These are phyloP conservation scores for Apiotrichum brassicae DNA, from an alignment of 1,284 basidiomycete species.

Conservation along the genomic window DNA sequence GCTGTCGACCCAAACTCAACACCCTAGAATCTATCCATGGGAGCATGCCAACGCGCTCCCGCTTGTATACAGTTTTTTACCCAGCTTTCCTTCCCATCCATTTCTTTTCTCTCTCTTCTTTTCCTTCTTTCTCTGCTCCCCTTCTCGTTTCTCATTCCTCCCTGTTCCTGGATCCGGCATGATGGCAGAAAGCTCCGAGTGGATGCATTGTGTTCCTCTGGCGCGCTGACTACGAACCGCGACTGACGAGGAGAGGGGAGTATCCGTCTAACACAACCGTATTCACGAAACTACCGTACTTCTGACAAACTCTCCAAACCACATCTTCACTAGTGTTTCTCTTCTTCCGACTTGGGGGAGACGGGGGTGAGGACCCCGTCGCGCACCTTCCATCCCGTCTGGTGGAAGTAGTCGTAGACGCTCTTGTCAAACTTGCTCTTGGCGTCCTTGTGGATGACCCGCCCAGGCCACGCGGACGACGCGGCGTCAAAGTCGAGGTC, in stretches of 20 bases:
- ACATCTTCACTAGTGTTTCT: no score
- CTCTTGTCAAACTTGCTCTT: constrained; percentile 30
- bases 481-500: constrained; percentile 32
- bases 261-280: no score
- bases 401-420: constrained; percentile 25
- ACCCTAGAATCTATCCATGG: no score
- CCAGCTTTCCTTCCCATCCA: no score
- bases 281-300: no score
- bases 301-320: no score
- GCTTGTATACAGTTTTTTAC: background rate
- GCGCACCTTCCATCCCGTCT: constrained; percentile 29
- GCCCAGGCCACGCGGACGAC: constrained; percentile 37
- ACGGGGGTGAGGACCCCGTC: background rate
- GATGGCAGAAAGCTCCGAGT: no score
- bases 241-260: no score
- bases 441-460: constrained; percentile 36
- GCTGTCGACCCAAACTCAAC: no score
- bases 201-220: background rate
- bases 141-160: background rate
- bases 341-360: no score
- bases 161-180: no score
- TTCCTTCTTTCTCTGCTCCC: background rate
- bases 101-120: background rate
- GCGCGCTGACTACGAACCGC: background rate
- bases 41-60: background rate